phyloP scores from a whole-genome alignment of 2,329 filamentous ascomycete genomes.

The Venturia asperata region DNA sequence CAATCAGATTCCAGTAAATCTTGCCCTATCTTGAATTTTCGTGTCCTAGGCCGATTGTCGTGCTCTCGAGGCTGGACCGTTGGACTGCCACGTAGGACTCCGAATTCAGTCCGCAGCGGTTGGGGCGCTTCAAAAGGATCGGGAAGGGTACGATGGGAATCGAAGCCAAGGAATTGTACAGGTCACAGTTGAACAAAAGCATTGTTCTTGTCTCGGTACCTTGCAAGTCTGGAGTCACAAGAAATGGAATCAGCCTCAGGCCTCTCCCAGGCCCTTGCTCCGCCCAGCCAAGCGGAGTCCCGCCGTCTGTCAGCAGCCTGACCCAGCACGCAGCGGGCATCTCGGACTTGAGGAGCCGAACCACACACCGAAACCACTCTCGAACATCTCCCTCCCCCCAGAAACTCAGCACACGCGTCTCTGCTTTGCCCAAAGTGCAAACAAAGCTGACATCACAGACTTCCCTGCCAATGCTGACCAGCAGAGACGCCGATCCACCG shows the following conservation, averaged over 20 bases:
- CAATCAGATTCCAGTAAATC: too few relatives aligned
- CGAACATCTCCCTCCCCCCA: background rate
- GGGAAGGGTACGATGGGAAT: too few relatives aligned
- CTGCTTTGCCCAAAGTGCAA: background rate
- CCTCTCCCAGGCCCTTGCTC: background rate
- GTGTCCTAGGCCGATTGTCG: too few relatives aligned
- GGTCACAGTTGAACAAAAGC: too few relatives aligned
- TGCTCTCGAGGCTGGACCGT: too few relatives aligned
- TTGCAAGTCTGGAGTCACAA: background rate
- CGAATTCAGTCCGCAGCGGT: too few relatives aligned
- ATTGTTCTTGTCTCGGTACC: too few relatives aligned
- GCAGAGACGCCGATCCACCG: background rate
- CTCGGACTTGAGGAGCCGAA: constrained; percentile 2
- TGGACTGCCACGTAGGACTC: too few relatives aligned
- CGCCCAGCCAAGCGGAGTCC: background rate
- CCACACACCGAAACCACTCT: constrained; percentile 3
- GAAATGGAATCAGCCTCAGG: background rate
- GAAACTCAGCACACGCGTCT: background rate
- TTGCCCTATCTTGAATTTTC: too few relatives aligned
- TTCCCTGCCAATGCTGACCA: constrained; percentile 1
- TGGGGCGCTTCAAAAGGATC: too few relatives aligned
- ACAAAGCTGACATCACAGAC: background rate
- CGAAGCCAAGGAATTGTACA: too few relatives aligned
- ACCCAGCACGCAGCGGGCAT: background rate
- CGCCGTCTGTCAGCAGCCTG: background rate